These are phyloP conservation scores for Penicillium psychrosexuale DNA, from an alignment of 2,329 filamentous ascomycete species.

Conservation along the genomic window DNA sequence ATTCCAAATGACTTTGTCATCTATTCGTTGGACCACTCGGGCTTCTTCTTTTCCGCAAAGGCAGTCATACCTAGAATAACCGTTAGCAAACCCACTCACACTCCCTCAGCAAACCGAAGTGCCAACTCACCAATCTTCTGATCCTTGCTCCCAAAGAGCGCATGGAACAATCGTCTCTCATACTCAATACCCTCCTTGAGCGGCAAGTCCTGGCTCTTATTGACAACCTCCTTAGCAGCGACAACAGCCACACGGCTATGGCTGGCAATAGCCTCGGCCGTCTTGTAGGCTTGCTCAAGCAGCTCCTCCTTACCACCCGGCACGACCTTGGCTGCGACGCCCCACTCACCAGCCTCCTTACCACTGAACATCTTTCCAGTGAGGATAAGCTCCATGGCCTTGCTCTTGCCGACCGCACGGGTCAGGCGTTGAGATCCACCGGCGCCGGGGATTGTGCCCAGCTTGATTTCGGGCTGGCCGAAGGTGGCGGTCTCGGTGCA, in stretches of 20 bases:
- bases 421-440: conserved; percentile 89
- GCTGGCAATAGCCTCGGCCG: conserved; percentile 83
- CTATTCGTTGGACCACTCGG: conserved; percentile 82
- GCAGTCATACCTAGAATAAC: conserved; percentile 66
- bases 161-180: conserved; percentile 90
- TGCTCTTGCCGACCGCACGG: conserved; percentile 74
- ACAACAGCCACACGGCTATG: conserved; percentile 84
- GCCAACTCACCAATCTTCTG: conserved; percentile 77
- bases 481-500: conserved; percentile 83
- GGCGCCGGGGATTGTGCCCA: conserved; percentile 87
- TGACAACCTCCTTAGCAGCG: conserved; percentile 95
- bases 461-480: conserved; percentile 94
- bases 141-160: conserved; percentile 87
- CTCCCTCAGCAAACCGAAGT: background rate
- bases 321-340: conserved; percentile 79
- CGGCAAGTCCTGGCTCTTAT: conserved; percentile 92
- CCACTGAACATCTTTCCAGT: conserved; percentile 83
- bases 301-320: conserved; percentile 71
- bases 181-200: conserved; percentile 90
- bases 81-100: conserved; percentile 8
- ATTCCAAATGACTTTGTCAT: background rate
- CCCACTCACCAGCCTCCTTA: conserved; percentile 82
- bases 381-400: conserved; percentile 87
- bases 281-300: conserved; percentile 74
- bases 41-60: conserved; percentile 91